These are phyloP conservation scores for Pyricularia pennisetigena DNA, from an alignment of 2,329 filamentous ascomycete genomes.

Conservation along the genomic window DNA sequence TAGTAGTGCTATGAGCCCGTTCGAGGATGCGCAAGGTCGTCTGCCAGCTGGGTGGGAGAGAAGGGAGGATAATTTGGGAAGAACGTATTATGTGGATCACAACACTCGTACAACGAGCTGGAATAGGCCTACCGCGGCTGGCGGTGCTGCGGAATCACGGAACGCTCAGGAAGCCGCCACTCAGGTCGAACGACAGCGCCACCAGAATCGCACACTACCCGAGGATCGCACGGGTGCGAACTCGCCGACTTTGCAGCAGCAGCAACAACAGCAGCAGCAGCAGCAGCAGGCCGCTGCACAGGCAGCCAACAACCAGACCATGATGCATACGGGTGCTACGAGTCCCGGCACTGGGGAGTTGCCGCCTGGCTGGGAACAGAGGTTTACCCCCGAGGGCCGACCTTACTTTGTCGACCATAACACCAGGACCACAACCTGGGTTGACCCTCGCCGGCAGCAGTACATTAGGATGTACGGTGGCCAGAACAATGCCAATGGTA, in stretches of 20 bases:
- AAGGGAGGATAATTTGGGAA: conserved; percentile 84
- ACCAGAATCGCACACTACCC: conserved; percentile 90
- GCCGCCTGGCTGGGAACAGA: conserved; percentile 91
- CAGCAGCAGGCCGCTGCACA: conserved; percentile 32
- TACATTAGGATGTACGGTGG: conserved; percentile 97
- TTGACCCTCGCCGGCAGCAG: conserved; percentile 91
- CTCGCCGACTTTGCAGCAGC: conserved; percentile 66
- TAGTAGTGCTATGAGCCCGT: conserved; percentile 66
- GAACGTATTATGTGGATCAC: conserved; percentile 97
- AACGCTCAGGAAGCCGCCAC: conserved; percentile 82
- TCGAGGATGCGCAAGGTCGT: conserved; percentile 91
- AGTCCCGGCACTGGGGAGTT: conserved; percentile 92
- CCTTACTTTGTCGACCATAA: conserved; percentile 99
- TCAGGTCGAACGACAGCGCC: conserved; percentile 82
- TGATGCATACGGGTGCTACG: conserved; percentile 93
- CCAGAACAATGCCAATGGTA: conserved; percentile 73
- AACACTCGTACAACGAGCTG: conserved; percentile 95
- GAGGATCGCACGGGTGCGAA: conserved; percentile 91
- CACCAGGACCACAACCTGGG: conserved; percentile 95
- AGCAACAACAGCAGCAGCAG: conserved; percentile 35
- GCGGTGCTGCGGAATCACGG: conserved; percentile 54
- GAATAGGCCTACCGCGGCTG: conserved; percentile 78
- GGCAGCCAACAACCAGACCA: conserved; percentile 53
- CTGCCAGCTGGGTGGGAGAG: conserved; percentile 93
- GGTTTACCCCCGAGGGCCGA: conserved; percentile 88